phyloP scores from a whole-genome alignment of 805 yeast species.

The Clavispora vitiphila region DNA sequence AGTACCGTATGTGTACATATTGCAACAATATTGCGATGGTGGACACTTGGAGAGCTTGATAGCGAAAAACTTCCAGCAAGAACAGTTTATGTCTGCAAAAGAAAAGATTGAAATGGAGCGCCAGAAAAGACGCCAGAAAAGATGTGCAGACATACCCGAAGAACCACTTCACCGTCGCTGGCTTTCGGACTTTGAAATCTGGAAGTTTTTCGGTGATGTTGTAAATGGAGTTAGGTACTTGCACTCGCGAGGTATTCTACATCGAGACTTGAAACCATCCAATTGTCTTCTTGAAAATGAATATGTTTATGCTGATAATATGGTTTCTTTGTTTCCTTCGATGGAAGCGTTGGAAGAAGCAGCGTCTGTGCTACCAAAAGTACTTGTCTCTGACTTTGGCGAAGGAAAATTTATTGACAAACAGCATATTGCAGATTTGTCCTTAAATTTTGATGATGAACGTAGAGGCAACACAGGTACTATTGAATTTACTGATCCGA shows the following conservation, averaged over 20 bases:
- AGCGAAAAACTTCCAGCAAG: conserved; percentile 18
- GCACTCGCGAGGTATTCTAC: conserved; percentile 73
- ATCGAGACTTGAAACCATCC: conserved; percentile 85
- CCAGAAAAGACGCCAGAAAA: conserved; percentile 13
- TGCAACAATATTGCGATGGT: conserved; percentile 86
- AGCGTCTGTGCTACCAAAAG: conserved; percentile 47
- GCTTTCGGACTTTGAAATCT: conserved; percentile 58
- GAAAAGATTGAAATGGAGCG: conserved; percentile 26
- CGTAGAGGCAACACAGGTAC: conserved; percentile 89
- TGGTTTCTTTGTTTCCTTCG: not conserved
- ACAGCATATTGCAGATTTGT: conserved; percentile 13
- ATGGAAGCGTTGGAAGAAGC: conserved; percentile 12
- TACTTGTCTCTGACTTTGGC: conserved; percentile 84
- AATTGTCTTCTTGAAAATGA: conserved; percentile 61
- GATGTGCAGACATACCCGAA: not conserved
- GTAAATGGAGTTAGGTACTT: conserved; percentile 66
- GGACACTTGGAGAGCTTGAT: conserved; percentile 74
- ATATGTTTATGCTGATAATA: conserved; percentile 10
- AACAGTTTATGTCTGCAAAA: conserved; percentile 19
- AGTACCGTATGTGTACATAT: conserved; percentile 69
- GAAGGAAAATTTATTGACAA: conserved; percentile 76
- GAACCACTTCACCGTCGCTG: conserved; percentile 11
- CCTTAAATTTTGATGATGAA: conserved; percentile 22
- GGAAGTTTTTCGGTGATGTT: conserved; percentile 62
- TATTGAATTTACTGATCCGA: conserved; percentile 84